Evolutionary conservation across 345 rosid species (phyloP).

Genomic region (Bruguiera gymnorhiza): DNA sequence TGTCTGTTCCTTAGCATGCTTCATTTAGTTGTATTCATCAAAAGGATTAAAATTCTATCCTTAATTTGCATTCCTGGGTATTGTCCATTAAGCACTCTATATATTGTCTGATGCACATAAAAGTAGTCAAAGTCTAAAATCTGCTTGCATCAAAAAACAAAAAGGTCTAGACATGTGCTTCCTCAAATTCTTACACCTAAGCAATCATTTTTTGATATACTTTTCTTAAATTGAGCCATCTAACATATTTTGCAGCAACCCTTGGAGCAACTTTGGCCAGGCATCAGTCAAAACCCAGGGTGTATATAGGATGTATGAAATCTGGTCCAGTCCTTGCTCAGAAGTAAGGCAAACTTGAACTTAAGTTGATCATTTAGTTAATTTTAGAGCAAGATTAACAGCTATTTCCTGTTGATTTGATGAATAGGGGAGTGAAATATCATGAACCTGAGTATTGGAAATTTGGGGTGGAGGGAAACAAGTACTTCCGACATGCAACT

Average conservation of each 20-base stretch:
- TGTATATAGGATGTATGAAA: slow-evolving; percentile 96
- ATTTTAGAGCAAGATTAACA: neutral
- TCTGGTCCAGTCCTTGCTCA: slow-evolving; percentile 97
- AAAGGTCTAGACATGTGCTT: neutral
- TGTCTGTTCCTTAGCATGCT: too few species aligned
- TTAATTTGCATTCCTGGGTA: too few species aligned
- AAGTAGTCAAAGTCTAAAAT: too few species aligned
- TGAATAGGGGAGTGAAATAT: slow-evolving; percentile 84
- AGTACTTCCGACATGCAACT: slow-evolving; percentile 93
- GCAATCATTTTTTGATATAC: neutral
- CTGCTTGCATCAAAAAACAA: too few species aligned
- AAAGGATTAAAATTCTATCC: too few species aligned
- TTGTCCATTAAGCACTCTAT: too few species aligned
- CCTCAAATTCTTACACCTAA: neutral
- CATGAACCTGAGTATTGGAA: slow-evolving; percentile 98
- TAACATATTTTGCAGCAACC: slow-evolving; percentile 57
- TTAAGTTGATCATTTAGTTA: neutral
- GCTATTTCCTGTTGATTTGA: slow-evolving; percentile 2
- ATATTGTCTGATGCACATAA: too few species aligned
- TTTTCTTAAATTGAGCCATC: slow-evolving; percentile 6
- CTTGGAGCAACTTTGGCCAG: slow-evolving; percentile 79
- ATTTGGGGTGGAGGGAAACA: slow-evolving; percentile 96
- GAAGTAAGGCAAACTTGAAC: slow-evolving; percentile 54
- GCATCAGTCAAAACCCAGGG: slow-evolving; percentile 67
- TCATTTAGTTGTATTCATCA: too few species aligned